Percentiles rank a stretch among this genome's conserved stretches.
Conservation (phyloP, 208 protist species). For the Perkinsela sp. region DNA sequence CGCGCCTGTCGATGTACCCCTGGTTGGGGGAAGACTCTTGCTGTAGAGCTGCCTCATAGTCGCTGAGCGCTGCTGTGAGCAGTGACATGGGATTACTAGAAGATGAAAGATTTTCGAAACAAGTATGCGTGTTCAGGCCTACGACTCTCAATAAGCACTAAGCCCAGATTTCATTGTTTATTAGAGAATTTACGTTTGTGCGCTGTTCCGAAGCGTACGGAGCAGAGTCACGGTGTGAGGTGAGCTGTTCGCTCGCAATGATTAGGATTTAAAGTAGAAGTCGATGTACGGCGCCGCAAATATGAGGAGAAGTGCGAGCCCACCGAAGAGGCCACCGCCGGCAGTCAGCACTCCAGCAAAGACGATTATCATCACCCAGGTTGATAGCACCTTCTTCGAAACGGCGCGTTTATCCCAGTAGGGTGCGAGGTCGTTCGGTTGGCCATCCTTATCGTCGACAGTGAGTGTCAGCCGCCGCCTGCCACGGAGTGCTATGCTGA, state of each 20-base stretch:
- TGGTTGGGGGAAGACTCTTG: neutral
- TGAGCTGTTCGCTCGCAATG: no score
- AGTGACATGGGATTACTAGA: constrained; percentile 1
- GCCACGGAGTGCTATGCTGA: neutral
- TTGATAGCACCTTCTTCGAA: neutral
- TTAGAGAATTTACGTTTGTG: no score
- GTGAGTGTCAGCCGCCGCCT: neutral
- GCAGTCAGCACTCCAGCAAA: neutral
- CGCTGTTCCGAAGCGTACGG: no score
- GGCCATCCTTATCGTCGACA: neutral
- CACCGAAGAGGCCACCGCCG: neutral
- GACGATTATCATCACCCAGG: neutral
- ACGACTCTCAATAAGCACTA: no score
- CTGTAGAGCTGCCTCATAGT: neutral
- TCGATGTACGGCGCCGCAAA: neutral
- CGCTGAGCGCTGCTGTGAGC: neutral
- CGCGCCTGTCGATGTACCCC: neutral
- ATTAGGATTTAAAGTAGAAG: no score
- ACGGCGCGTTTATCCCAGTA: neutral
- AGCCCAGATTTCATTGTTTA: no score
- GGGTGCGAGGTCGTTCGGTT: neutral
- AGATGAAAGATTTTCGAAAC: no score
- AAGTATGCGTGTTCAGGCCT: no score
- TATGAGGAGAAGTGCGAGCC: neutral
- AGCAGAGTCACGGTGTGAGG: no score